Evolutionary conservation across 768 basidiomycete species (phyloP), one percentile per base, ranked within the genome.

Genomic region (Lactifluus volemus): DNA sequence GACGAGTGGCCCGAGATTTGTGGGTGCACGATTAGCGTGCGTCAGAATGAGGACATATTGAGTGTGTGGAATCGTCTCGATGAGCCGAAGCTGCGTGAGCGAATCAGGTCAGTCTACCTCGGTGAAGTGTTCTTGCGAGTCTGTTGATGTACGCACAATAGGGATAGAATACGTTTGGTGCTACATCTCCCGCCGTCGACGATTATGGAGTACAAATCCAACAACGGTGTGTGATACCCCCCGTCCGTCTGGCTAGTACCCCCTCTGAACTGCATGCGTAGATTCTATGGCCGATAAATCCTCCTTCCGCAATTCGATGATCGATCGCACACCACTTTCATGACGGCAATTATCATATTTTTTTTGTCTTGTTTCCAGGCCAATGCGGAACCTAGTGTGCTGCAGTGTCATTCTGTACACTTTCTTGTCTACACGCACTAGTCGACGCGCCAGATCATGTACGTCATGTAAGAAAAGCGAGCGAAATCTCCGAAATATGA

Each of bases 181-280:
- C 79, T 98, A 50, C 82, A 84, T 70, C 78, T 98, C 15, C 86
- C 93, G 12, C 68, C 83, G 1, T 76, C 81, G 19, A 95, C 92
- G 1, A 80, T 86, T 63, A 89, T 96, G 84, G 94, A 98, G 71
- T 98, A 97, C 73, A 95, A 96, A 71, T 88, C 92, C 10, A 96
- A 96, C 73, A 92, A 88, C 63, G 90, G 90, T 88, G 59, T 47
- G 80, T 53, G 14, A 21, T 17, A 25, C 57, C 54, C 57, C 54
- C 4, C 52, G 42, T 51, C 51, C 19, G 6, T 32, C 44, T 25
- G 8, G 7, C 30, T 48, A 19, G 30, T 32, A 29, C 30, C 34
- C 32, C 17, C 39, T 32, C 59, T 61, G 15, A 55, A 53, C 47
- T 15, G 25, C 9, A 29, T 44, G 19, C 53, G 19, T 67, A 92